A percentile compares a stretch with the other conserved stretches of the same genome.
Conservation (phyloP, 805 yeast species). For the Yamadazyma insecticola region DNA sequence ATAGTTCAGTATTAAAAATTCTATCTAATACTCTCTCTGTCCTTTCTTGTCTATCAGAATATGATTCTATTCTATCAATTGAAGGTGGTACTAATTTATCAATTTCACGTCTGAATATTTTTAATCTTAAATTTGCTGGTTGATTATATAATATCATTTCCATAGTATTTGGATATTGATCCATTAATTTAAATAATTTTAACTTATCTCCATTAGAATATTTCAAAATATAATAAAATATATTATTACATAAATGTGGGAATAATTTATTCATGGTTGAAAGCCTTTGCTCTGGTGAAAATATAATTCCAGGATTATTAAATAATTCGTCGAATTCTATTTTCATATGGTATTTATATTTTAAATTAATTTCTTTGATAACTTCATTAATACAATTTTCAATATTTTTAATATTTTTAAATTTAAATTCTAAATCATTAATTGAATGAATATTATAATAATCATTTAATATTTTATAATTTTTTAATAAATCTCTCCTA, state of each 20-base stretch:
- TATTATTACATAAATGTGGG: conserved; percentile 10
- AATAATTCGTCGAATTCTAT: conserved; percentile 11
- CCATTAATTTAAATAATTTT: conserved; percentile 25
- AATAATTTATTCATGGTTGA: conserved; percentile 18
- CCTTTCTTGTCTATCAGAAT: conserved; percentile 17
- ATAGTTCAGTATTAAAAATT: conserved; percentile 1
- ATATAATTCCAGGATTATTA: conserved; percentile 21
- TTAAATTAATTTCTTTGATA: neutral
- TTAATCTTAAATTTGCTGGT: neutral
- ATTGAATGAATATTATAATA: conserved; percentile 21
- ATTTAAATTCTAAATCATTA: conserved; percentile 6
- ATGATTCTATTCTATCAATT: conserved; percentile 12
- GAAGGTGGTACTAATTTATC: conserved; percentile 17
- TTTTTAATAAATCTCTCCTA: conserved; percentile 10
- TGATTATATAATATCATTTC: conserved; percentile 18
- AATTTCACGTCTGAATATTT: conserved; percentile 19
- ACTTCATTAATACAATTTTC: conserved; percentile 7
- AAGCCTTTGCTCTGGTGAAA: conserved; percentile 26
- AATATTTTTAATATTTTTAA: neutral
- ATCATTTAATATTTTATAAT: conserved; percentile 19
- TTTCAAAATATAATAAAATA: conserved; percentile 15
- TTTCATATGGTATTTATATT: conserved; percentile 6
- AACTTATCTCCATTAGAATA: conserved; percentile 14
- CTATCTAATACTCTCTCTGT: conserved; percentile 18
- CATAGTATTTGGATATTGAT: conserved; percentile 29